Percentiles rank a stretch among this genome's conserved stretches.
These are phyloP conservation scores for Sungouiozyma intestinalis DNA, from an alignment of 805 yeast genomes.

Conservation along the genomic window DNA sequence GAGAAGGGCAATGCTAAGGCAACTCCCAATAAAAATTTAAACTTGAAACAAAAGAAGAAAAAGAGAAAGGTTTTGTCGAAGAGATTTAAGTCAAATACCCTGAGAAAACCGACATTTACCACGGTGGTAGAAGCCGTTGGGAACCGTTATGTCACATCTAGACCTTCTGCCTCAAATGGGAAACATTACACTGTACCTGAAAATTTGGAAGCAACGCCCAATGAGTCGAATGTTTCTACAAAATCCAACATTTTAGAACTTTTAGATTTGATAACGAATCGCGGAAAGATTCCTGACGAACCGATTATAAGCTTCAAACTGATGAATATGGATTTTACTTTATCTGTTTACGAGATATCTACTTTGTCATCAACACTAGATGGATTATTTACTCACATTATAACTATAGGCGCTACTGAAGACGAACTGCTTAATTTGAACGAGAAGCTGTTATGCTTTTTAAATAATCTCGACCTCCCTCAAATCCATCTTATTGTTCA, in stretches of 20 bases:
- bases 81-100: conserved; percentile 4
- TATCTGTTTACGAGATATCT: conserved; percentile 4
- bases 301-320: background rate
- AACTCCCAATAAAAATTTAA: background rate
- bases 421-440: conserved; percentile 13
- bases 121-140: conserved; percentile 23
- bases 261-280: background rate
- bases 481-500: conserved; percentile 12
- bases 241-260: background rate
- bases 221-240: background rate
- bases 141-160: conserved; percentile 7
- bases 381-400: conserved; percentile 14
- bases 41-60: conserved; percentile 1
- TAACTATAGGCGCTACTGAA: conserved; percentile 20
- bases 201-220: background rate
- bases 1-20: background rate
- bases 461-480: conserved; percentile 13
- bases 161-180: background rate
- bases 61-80: conserved; percentile 1
- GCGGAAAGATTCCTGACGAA: background rate
- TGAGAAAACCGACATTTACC: conserved; percentile 14
- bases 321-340: background rate
- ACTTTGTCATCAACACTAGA: conserved; percentile 11
- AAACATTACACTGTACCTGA: background rate
- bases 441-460: conserved; percentile 12